Evolutionary conservation across 2,329 filamentous ascomycete species (phyloP).

Genomic region (Apiospora rasikravindrae): DNA sequence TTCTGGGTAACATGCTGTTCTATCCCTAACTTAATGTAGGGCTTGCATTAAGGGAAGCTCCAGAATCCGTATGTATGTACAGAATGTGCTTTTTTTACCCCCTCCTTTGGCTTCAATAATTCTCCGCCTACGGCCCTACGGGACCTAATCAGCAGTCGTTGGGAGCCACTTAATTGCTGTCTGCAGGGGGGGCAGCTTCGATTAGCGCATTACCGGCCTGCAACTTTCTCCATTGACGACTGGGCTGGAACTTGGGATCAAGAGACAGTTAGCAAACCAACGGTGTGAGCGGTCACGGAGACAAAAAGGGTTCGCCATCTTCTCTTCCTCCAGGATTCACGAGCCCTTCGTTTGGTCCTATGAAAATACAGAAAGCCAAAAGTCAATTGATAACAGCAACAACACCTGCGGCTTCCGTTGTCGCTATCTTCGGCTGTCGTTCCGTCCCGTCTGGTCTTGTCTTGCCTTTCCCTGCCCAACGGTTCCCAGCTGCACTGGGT

Average conservation of each 20-base stretch:
- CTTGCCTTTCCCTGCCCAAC: constrained; percentile 19
- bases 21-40: not conserved
- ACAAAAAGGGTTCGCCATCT: not conserved
- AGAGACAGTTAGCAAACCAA: not conserved
- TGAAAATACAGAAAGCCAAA: not conserved
- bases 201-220: not conserved
- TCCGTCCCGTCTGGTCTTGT: not conserved
- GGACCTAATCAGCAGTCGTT: constrained; percentile 6
- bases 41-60: not conserved
- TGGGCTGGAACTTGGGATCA: constrained; percentile 1
- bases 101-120: not conserved
- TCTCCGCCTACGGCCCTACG: constrained; percentile 11
- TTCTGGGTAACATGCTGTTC: not conserved
- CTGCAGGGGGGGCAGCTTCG: not conserved
- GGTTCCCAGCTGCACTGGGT: constrained; percentile 34
- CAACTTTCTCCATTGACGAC: not conserved
- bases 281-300: constrained; percentile 12
- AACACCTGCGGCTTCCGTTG: not conserved
- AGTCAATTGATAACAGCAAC: not conserved
- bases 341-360: not conserved
- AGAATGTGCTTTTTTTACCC: not conserved
- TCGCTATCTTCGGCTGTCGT: constrained; percentile 1
- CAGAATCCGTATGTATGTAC: not conserved
- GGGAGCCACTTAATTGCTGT: constrained; percentile 7
- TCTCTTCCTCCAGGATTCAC: not conserved